A percentile compares a stretch with the other conserved stretches of the same genome.
phyloP scores from a whole-genome alignment of 768 basidiomycete genomes.

The Mycena alexandri region DNA sequence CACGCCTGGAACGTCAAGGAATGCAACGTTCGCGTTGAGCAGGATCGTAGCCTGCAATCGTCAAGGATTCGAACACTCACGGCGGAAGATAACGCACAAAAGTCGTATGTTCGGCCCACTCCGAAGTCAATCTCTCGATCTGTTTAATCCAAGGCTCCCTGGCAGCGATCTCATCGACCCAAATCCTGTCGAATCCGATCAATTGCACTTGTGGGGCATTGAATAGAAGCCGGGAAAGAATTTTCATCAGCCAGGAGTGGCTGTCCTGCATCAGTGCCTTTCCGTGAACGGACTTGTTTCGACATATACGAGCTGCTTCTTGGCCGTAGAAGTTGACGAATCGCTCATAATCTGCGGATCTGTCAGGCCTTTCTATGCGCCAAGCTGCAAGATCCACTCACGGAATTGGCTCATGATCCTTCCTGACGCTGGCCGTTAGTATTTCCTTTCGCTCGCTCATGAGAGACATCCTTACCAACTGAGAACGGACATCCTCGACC shows the following conservation, averaged over 20 bases:
- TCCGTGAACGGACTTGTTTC: conserved; percentile 48
- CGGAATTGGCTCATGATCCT: conserved; percentile 20
- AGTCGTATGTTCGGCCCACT: conserved; percentile 59
- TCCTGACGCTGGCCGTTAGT: background rate
- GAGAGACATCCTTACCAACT: conserved; percentile 3
- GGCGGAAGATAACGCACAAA: conserved; percentile 50
- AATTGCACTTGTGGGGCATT: conserved; percentile 59
- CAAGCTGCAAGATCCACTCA: background rate
- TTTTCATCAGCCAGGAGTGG: conserved; percentile 49
- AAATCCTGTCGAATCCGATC: conserved; percentile 56
- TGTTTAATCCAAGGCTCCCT: conserved; percentile 56
- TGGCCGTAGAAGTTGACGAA: conserved; percentile 61
- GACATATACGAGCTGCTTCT: conserved; percentile 55
- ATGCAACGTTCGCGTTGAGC: conserved; percentile 61
- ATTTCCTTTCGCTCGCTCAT: background rate
- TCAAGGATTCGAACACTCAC: background rate
- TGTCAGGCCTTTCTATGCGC: conserved; percentile 14
- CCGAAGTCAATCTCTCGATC: conserved; percentile 49
- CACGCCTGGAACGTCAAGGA: conserved; percentile 61
- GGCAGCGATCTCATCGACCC: conserved; percentile 59
- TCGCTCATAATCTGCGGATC: conserved; percentile 45
- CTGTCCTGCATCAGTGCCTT: conserved; percentile 34
- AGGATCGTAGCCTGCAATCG: conserved; percentile 59
- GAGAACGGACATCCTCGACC: conserved; percentile 8
- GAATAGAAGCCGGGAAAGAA: conserved; percentile 58